These are phyloP conservation scores for Coprinopsis marcescibilis DNA, from an alignment of 768 basidiomycete species.

Conservation along the genomic window DNA sequence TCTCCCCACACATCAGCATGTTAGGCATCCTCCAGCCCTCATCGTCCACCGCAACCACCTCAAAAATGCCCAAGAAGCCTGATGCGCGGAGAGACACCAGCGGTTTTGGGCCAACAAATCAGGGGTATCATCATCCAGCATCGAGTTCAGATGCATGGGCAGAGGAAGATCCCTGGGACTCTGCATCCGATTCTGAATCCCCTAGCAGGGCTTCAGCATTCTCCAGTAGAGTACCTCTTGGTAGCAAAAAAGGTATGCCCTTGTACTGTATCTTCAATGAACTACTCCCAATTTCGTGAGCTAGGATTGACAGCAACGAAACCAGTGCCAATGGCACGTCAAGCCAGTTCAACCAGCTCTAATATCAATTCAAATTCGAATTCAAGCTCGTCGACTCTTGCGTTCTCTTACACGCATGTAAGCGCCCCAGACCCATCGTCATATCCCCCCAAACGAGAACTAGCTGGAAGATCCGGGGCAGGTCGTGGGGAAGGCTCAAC, in stretches of 20 bases:
- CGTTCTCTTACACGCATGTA: conserved; percentile 79
- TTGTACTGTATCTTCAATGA: no score
- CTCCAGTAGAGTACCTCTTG: no score
- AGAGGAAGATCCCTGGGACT: conserved; percentile 89
- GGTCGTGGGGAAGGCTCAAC: neutral
- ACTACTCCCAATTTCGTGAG: conserved; percentile 28
- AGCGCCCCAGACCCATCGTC: conserved; percentile 70
- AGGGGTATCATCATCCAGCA: neutral
- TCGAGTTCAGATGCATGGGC: conserved; percentile 47
- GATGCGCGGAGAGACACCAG: neutral
- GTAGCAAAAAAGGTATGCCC: no score
- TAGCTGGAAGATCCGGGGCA: conserved; percentile 10
- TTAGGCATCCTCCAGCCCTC: conserved; percentile 43
- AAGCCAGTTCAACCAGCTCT: conserved; percentile 1
- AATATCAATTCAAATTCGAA: conserved; percentile 23
- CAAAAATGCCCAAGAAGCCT: neutral
- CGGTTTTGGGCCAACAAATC: neutral
- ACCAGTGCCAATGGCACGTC: conserved; percentile 19
- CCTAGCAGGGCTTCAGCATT: conserved; percentile 19
- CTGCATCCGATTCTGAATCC: conserved; percentile 72
- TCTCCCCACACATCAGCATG: conserved; percentile 67
- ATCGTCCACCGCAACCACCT: conserved; percentile 17
- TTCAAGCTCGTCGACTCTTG: conserved; percentile 61
- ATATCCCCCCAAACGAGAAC: conserved; percentile 55
- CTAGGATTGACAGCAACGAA: conserved; percentile 33